phyloP scores from a whole-genome alignment of 352 stramenopile genomes.

The Phytophthora podocarpi region DNA sequence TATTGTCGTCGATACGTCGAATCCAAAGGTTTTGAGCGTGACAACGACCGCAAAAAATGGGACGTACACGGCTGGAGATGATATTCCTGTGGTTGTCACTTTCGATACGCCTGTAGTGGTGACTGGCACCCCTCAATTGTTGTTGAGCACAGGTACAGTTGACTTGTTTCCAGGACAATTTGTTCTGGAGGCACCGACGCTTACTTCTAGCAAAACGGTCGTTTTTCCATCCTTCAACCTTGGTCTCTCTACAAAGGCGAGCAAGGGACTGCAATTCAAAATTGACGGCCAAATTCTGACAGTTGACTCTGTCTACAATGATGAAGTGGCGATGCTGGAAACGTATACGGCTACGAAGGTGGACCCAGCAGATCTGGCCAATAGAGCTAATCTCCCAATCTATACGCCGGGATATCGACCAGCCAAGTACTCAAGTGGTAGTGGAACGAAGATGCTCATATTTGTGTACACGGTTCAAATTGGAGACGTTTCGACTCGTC shows the following conservation, averaged over 20 bases:
- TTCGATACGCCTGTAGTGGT: conserved; percentile 72
- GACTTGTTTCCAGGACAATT: conserved; percentile 62
- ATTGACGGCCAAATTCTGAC: conserved; percentile 60
- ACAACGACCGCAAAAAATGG: conserved; percentile 36
- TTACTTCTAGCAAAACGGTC: conserved; percentile 37
- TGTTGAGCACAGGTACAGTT: conserved; percentile 54
- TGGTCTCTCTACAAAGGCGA: conserved; percentile 42
- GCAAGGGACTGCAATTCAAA: conserved; percentile 57
- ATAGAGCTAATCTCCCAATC: conserved; percentile 39
- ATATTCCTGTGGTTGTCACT: conserved; percentile 53
- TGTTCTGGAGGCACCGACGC: conserved; percentile 43
- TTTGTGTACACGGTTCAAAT: conserved; percentile 68
- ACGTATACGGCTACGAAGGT: conserved; percentile 51
- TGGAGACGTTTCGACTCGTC: conserved; percentile 47
- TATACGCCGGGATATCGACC: conserved; percentile 53
- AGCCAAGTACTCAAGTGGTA: conserved; percentile 56
- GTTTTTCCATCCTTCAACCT: conserved; percentile 59
- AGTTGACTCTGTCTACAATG: conserved; percentile 44
- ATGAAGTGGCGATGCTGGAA: conserved; percentile 62
- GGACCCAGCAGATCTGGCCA: conserved; percentile 31
- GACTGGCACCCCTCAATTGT: conserved; percentile 46
- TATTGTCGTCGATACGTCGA: conserved; percentile 72
- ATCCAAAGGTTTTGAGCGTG: conserved; percentile 52
- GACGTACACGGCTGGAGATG: conserved; percentile 68
- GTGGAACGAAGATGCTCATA: conserved; percentile 43